Evolutionary conservation across 1,139 yeast genomes (phyloP), one percentile per base, ranked within the genome.

Genomic region (Meyerozyma sp.): DNA sequence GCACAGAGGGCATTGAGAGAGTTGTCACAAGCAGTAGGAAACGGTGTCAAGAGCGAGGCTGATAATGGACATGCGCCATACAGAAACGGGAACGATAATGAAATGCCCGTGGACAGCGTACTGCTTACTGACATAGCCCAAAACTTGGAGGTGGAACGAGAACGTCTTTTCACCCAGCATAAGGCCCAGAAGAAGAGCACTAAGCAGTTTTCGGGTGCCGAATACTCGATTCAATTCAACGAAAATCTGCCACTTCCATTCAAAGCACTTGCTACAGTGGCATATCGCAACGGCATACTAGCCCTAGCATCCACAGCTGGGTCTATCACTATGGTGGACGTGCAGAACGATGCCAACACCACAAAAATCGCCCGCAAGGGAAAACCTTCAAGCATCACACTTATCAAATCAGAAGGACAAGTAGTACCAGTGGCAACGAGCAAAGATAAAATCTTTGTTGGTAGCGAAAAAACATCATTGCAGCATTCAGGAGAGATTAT

Each of bases 1-100:
- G 84, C 88, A 1, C 70, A 73, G 43, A 59, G 58, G 6, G 87
- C 88, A 1, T 65, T 87, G 47, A 75, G 76, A 42, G 68, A 79
- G 46, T 61, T 79, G 39, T 59, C 77, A 0, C 48, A 53, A 7
- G 58, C 70, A 11, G 47, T 76, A 36, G 60, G 65, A 5, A 50
- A 53, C 5, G 36, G 25, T 8, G 10, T 10, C 13, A 9, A 9
- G 5, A 9, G 13, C 14, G 14, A 9, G 5, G 10, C 20, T 13
- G 20, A 14, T 8, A 13, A n/a, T 30, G 34, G 14, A 3, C 23
- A 21, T 21, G 6, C 29, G n/a, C 29, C 23, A 21, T 21, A 21
- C 23, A 21, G 5, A 21, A 21, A 21, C 20, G 16, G 10, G 2
- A 21, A 30, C 13, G 13, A 29, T 8, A 8, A 8, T 30, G 34